These are phyloP conservation scores for Amanita exitialis DNA, from an alignment of 768 basidiomycete species.

Conservation along the genomic window DNA sequence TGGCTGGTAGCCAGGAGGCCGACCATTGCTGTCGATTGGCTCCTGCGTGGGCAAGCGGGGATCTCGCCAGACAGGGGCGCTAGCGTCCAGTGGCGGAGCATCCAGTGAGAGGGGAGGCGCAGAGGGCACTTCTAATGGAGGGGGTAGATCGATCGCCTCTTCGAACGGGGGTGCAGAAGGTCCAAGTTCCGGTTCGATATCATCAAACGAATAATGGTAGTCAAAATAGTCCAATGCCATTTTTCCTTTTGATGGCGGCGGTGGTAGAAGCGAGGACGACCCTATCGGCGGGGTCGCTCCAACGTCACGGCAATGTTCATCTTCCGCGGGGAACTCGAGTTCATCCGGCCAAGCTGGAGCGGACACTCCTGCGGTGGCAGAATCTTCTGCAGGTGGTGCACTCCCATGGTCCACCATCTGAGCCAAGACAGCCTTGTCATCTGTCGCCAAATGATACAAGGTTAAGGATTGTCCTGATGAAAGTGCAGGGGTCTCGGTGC, in stretches of 20 bases:
- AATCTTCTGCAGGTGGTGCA: conserved; percentile 29
- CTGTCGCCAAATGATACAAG: conserved; percentile 39
- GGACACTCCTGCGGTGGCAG: conserved; percentile 22
- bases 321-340: background rate
- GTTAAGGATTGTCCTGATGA: background rate
- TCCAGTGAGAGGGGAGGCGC: conserved; percentile 9
- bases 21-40: background rate
- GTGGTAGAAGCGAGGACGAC: conserved; percentile 25
- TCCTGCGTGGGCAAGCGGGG: background rate
- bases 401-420: conserved; percentile 42
- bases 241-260: conserved; percentile 34
- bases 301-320: background rate
- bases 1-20: conserved; percentile 3
- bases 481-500: background rate
- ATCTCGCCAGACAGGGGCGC: conserved; percentile 14
- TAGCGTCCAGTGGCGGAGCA: conserved; percentile 7
- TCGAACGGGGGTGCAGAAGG: conserved; percentile 40
- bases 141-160: conserved; percentile 12
- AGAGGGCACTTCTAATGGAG: conserved; percentile 14
- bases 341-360: conserved; percentile 49
- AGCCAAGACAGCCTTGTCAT: conserved; percentile 52
- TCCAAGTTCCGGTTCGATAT: conserved; percentile 25
- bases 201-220: conserved; percentile 32
- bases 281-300: background rate
- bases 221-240: conserved; percentile 30